Evolutionary conservation across 768 basidiomycete genomes (phyloP).

Genomic region (Collybiopsis confluens): DNA sequence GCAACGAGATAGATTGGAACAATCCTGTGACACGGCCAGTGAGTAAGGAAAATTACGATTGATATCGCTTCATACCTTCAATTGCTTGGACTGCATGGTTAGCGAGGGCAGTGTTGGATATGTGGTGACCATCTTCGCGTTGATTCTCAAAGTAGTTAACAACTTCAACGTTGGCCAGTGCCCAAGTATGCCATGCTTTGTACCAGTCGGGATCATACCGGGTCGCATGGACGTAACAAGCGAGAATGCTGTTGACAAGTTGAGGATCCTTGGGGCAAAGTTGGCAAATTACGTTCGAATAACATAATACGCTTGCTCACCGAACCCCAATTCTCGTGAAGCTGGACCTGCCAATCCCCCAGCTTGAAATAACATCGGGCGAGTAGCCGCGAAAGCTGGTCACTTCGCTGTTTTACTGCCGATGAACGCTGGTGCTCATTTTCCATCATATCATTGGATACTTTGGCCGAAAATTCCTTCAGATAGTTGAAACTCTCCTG

Average conservation of each 20-base stretch:
- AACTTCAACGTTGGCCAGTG: conserved; percentile 93
- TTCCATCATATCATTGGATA: conserved; percentile 70
- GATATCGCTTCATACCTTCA: conserved; percentile 52
- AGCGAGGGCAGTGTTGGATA: conserved; percentile 61
- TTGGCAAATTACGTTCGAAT: neutral
- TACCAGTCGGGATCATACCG: conserved; percentile 95
- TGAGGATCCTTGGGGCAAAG: conserved; percentile 38
- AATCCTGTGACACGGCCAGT: conserved; percentile 53
- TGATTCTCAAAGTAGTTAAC: conserved; percentile 76
- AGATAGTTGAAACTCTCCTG: conserved; percentile 81
- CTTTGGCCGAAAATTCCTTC: conserved; percentile 72
- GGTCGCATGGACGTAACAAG: conserved; percentile 83
- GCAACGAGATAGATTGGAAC: conserved; percentile 90
- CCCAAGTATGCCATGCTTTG: conserved; percentile 99
- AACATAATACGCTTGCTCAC: conserved; percentile 38
- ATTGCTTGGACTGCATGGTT: conserved; percentile 89
- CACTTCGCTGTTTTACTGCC: conserved; percentile 55
- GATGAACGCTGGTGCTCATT: conserved; percentile 48
- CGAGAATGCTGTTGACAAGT: conserved; percentile 77
- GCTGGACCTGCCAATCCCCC: conserved; percentile 87
- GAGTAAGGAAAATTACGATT: neutral
- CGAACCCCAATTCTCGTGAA: conserved; percentile 74
- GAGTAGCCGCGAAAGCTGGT: conserved; percentile 76
- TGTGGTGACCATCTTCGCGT: conserved; percentile 50
- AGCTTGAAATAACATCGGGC: conserved; percentile 96